Evolutionary conservation across 352 stramenopile genomes (phyloP), one percentile per base, ranked within the genome.

Genomic region (Globisporangium echinulatum): DNA sequence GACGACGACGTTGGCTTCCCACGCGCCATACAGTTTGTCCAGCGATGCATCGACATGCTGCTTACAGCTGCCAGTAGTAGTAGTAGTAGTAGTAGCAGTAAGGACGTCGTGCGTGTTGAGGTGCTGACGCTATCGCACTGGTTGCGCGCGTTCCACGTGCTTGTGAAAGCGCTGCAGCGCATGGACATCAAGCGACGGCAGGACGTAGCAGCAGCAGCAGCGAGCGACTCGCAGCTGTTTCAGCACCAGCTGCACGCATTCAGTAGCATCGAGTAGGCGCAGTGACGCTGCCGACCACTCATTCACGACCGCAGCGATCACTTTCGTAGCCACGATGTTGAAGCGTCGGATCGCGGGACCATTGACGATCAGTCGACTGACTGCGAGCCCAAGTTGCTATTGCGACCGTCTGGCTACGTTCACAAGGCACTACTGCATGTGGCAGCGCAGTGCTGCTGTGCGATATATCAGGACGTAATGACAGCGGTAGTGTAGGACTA

Each of bases 1-100:
- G 72, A 88, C 33, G 76, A 88, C 44, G 78, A 88, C 58, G 66
- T 75, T 5, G 82, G 82, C 9, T 79, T 82, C 19, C 68, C 77
- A 36, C 70, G 79, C 5, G 71, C 82, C 5, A 55, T 71, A 39
- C 79, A 90, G 57, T 82, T 87, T 53, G 33, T 88, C 37, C 73
- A 77, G 19, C 83, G 82, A 7, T 78, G 79, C 44, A 58, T 88
- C n/a, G 72, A 92, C 10, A 62, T 82, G 42, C 56, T 91, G 8
- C 77, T 87, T 50, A 68, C 67, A 8, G 70, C 66, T 14, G 15
- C 25, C 0, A 52, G 59, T 36, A 17, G 33, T 13, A 15, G 44
- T 25, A 6, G 49, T 52, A 36, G 7, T n/a, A 10, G 11, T 38
- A 52, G 59, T 43, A 75, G 72, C 39, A 74, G 57, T 44, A 70